Conservation (phyloP, 2,329 filamentous ascomycete genomes). For the Apiospora rasikravindrae region DNA sequence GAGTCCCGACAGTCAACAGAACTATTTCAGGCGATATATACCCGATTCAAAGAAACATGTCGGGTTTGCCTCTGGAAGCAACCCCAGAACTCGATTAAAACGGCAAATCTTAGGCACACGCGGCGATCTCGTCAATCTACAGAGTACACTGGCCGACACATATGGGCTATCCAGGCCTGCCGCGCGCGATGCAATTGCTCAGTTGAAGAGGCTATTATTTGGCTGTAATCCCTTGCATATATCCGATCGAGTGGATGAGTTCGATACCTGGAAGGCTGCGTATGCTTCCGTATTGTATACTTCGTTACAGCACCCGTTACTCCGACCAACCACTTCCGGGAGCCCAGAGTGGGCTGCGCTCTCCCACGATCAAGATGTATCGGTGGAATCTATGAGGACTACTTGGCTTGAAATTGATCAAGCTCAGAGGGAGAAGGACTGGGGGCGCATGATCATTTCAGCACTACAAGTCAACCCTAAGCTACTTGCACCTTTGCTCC, state of each 20-base stretch:
- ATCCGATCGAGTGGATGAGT: slow-evolving; percentile 31
- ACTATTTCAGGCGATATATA: neutral
- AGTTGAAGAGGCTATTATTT: slow-evolving; percentile 34
- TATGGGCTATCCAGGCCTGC: slow-evolving; percentile 31
- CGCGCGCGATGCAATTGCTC: slow-evolving; percentile 32
- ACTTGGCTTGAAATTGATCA: slow-evolving; percentile 33
- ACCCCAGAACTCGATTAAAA: slow-evolving; percentile 17
- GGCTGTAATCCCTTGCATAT: slow-evolving; percentile 20
- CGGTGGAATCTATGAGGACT: slow-evolving; percentile 27
- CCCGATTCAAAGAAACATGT: neutral
- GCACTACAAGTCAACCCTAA: slow-evolving; percentile 28
- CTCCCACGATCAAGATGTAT: slow-evolving; percentile 10
- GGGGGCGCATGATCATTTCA: slow-evolving; percentile 34
- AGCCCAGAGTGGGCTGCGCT: neutral
- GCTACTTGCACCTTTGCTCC: slow-evolving; percentile 30
- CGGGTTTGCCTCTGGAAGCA: neutral
- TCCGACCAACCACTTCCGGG: neutral
- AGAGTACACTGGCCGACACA: slow-evolving; percentile 27
- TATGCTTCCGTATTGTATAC: slow-evolving; percentile 21
- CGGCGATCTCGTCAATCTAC: slow-evolving; percentile 18
- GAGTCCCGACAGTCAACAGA: neutral
- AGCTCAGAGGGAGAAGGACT: slow-evolving; percentile 30
- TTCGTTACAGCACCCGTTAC: slow-evolving; percentile 18
- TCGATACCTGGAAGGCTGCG: slow-evolving; percentile 35
- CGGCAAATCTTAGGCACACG: slow-evolving; percentile 9